Base-by-base conservation (phyloP, 2,329 filamentous ascomycete species). In the Elsinoe australis region DNA sequence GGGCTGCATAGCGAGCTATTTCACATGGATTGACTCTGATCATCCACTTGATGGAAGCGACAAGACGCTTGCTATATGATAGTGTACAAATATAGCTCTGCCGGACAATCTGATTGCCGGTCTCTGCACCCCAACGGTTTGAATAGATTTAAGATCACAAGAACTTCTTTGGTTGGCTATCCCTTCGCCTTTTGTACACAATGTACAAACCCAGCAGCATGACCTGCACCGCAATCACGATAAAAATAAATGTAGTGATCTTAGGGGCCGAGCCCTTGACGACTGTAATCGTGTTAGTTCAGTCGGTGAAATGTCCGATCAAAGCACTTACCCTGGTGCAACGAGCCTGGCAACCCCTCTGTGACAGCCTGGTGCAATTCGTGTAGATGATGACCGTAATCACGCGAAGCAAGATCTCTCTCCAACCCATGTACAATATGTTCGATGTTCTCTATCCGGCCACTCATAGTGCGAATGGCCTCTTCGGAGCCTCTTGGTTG, bases 101-200 rank as follows among this genome's bases (percentile, higher is more conserved):
- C n/a, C n/a, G n/a, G n/a, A n/a, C n/a, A n/a, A n/a, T n/a, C n/a
- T n/a, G n/a, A n/a, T n/a, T n/a, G n/a, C n/a, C n/a, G n/a, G n/a
- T n/a, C n/a, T n/a, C n/a, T n/a, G n/a, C n/a, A n/a, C n/a, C n/a
- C n/a, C n/a, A n/a, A n/a, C n/a, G n/a, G n/a, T n/a, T n/a, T n/a
- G n/a, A n/a, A n/a, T n/a, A n/a, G n/a, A n/a, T n/a, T n/a, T n/a
- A n/a, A n/a, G 26, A 12, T 35, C 28, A 95, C 62, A 95, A 69
- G 66, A 88, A 95, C 70, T 95, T 95, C 75, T 95, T 95, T n/a
- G 87, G 87, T 65, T 80, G 79, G 54, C 74, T 80, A 31, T 78
- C 74, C 67, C 83, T 79, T 61, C 83, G 81, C 58, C 80, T 77
- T 76, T 94, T 94, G 69, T 95, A 95, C 51, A 82, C 62, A 29